These are phyloP conservation scores for Aureobasidium sp. DNA, from an alignment of 2,329 filamentous ascomycete species.

Conservation along the genomic window DNA sequence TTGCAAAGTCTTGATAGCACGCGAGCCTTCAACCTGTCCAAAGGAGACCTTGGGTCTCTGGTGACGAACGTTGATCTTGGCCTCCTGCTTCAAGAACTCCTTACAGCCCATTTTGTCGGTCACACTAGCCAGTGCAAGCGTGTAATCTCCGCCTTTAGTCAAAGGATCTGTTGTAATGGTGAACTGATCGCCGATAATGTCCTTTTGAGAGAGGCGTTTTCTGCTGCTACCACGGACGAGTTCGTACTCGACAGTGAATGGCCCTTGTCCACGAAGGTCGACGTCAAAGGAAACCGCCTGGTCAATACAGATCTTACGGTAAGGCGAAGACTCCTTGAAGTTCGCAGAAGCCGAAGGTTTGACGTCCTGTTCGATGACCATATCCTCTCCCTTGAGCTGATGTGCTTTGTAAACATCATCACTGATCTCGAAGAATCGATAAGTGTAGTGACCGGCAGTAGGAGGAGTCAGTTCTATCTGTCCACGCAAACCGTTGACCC, in stretches of 20 bases:
- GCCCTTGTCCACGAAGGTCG: slow-evolving; percentile 69
- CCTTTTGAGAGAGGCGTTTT: slow-evolving; percentile 57
- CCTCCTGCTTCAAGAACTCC: slow-evolving; percentile 74
- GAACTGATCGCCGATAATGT: slow-evolving; percentile 57
- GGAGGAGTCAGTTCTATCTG: slow-evolving; percentile 79
- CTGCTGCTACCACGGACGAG: slow-evolving; percentile 83
- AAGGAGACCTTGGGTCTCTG: slow-evolving; percentile 85
- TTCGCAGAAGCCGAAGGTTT: slow-evolving; percentile 81
- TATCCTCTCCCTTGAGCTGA: slow-evolving; percentile 53
- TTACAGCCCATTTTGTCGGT: slow-evolving; percentile 83
- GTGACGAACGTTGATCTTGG: slow-evolving; percentile 77
- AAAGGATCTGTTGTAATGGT: slow-evolving; percentile 71
- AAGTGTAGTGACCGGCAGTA: slow-evolving; percentile 77
- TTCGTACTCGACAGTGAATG: slow-evolving; percentile 89
- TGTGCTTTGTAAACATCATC: slow-evolving; percentile 73
- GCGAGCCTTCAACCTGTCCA: slow-evolving; percentile 74
- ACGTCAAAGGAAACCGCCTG: slow-evolving; percentile 71
- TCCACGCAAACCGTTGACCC: slow-evolving; percentile 64
- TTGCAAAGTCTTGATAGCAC: slow-evolving; percentile 68
- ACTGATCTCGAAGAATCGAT: slow-evolving; percentile 72
- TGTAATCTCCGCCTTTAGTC: slow-evolving; percentile 80
- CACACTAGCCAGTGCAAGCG: slow-evolving; percentile 74
- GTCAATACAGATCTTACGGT: slow-evolving; percentile 71
- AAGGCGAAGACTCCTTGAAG: slow-evolving; percentile 52
- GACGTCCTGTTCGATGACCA: slow-evolving; percentile 76